Base-by-base conservation (phyloP, 257 asterid species). In the Apocynum venetum region DNA sequence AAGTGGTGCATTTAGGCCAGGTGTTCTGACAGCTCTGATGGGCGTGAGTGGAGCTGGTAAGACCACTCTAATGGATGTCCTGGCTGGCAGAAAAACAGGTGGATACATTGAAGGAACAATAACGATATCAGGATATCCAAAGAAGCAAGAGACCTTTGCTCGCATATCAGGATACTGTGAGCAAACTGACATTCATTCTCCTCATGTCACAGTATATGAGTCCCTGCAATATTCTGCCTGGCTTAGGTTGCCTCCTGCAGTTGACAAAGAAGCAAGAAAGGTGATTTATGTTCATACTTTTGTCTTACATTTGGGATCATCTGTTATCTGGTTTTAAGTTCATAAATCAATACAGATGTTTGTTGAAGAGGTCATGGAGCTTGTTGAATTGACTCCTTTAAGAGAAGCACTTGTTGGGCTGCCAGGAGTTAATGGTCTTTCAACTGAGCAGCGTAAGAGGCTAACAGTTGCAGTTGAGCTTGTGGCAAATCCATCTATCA, bases 1-100 rank as follows among this genome's bases (percentile, higher is more conserved):
- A 31, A 80, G 83, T 40, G 83, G 83, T 68, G 76, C 83, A 56
- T 80, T 80, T 46, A 66, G 83, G 76, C 83, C 83, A 17, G 83
- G 83, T 9, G 83, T 80, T 38, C 63, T 80, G 76, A 80, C 83
- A 38, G 83, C 83, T 36, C 57, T 80, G 19, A 80, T 80, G 83
- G 83, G 83, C 0, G 68, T 80, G 20, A 80, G 83, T 69, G 83
- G 83, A 14, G 83, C 83, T 40, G 83, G 83, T 2, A 80, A 80
- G 47, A 80, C 83, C 36, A 80, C 83, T 38, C 76, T 80, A 43
- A 80, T 80, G 83, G 80, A 80, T 75, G 83, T 75, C 56, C 68
- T 80, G 67, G 76, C 83, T 15, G 80, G 77, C 48, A 80, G 83
- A 59, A 80, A 80, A 41, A 80, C 83, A n/a, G 80, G 83, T 6